A percentile compares a stretch with the other conserved stretches of the same genome.
Conservation (phyloP, 139 green algal genomes). For the Coccomyxa sp. region DNA sequence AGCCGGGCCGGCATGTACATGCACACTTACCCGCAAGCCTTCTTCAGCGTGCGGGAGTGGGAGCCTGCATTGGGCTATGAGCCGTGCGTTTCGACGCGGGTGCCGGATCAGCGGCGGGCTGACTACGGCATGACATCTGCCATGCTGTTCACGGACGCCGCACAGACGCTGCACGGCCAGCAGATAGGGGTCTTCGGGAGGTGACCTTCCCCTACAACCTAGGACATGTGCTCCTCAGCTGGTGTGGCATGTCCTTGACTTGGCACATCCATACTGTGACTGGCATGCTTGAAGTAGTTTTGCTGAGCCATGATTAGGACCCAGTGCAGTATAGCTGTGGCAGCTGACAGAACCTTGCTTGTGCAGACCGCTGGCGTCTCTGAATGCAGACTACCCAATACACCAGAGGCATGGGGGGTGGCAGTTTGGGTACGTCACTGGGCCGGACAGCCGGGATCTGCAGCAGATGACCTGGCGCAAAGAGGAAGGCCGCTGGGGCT, state of each 20-base stretch:
- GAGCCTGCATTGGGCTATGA: not conserved
- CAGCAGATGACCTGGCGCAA: not conserved
- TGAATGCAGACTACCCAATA: not conserved
- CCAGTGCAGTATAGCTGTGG: too few relatives aligned
- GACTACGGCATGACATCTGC: not conserved
- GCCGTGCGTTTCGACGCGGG: not conserved
- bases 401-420: not conserved
- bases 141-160: not conserved
- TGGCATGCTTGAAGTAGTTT: too few relatives aligned
- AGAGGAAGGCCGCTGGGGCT: not conserved
- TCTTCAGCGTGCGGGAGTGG: not conserved
- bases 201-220: too few relatives aligned
- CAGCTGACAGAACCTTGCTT: too few relatives aligned
- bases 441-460: not conserved
- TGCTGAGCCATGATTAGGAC: too few relatives aligned
- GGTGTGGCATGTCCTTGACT: too few relatives aligned
- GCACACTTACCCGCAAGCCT: not conserved
- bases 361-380: not conserved
- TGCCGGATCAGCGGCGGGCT: not conserved
- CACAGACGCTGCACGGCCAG: not conserved
- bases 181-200: not conserved
- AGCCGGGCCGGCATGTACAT: not conserved
- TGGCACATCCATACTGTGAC: too few relatives aligned
- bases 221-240: too few relatives aligned
- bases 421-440: not conserved